Conservation (phyloP, 1,284 basidiomycete species). For the Austroboletus niveus region DNA sequence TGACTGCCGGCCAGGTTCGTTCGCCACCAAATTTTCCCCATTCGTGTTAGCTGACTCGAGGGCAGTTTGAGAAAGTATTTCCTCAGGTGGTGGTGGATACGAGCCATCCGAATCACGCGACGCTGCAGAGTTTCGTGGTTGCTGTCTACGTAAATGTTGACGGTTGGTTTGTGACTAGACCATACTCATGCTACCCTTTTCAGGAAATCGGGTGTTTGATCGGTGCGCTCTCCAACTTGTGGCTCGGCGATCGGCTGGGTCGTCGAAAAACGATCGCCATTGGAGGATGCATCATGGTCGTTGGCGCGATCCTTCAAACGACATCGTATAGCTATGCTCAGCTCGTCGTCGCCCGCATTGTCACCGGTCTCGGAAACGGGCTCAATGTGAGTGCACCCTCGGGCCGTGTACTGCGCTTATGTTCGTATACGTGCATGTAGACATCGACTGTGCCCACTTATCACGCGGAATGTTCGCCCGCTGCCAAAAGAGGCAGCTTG, state of each 20-base stretch:
- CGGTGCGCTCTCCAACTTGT: constrained; percentile 48
- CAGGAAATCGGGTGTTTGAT: constrained; percentile 37
- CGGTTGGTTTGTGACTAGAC: neutral
- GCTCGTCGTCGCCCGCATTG: constrained; percentile 49
- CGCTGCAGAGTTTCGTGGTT: constrained; percentile 33
- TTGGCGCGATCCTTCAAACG: constrained; percentile 51
- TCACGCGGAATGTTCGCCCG: constrained; percentile 65
- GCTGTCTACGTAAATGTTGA: constrained; percentile 26
- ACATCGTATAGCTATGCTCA: constrained; percentile 46
- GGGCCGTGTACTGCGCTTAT: neutral
- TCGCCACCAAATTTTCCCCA: neutral
- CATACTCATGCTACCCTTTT: neutral
- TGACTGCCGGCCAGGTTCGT: constrained; percentile 29
- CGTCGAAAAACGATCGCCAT: constrained; percentile 49
- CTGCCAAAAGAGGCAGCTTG: constrained; percentile 58
- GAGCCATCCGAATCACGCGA: constrained; percentile 30
- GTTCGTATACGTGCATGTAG: constrained; percentile 29
- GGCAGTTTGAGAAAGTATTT: constrained; percentile 30
- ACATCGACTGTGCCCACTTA: constrained; percentile 63
- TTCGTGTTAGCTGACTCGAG: neutral
- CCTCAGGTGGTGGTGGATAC: constrained; percentile 29
- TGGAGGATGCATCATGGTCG: constrained; percentile 51
- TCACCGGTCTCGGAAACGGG: constrained; percentile 64
- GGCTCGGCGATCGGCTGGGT: constrained; percentile 47
- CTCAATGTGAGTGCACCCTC: constrained; percentile 46